These are phyloP conservation scores for Olyra latifolia DNA, from an alignment of 176 grass and related monocot species.

Conservation along the genomic window DNA sequence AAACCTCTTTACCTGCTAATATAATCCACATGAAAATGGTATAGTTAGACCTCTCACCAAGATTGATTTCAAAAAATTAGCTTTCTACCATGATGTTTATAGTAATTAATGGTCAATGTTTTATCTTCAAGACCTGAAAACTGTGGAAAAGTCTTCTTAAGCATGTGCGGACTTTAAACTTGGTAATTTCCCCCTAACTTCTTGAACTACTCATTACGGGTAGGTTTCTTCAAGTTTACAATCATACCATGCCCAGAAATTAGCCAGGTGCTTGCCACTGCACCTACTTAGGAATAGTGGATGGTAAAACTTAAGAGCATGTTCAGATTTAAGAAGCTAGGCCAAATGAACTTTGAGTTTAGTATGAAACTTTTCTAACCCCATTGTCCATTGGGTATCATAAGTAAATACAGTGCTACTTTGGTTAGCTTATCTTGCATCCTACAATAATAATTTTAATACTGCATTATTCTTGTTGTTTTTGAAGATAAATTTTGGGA, in stretches of 20 bases:
- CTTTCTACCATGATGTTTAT: not conserved
- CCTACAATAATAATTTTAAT: slow-evolving; percentile 15
- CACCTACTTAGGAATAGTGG: not conserved
- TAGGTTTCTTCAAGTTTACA: not conserved
- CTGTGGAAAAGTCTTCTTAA: not conserved
- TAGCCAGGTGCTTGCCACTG: not conserved
- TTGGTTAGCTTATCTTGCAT: slow-evolving; percentile 15
- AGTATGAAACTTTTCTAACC: not conserved
- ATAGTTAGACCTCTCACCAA: not conserved
- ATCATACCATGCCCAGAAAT: not conserved
- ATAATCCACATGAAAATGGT: not conserved
- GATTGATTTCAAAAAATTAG: not conserved
- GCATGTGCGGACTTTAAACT: not conserved
- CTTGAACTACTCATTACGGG: not conserved
- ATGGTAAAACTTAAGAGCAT: not conserved
- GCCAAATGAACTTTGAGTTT: slow-evolving; percentile 12
- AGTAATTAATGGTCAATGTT: not conserved
- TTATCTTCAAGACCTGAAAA: not conserved
- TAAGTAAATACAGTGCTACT: not conserved
- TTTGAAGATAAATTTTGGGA: not conserved
- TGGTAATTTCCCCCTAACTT: not conserved
- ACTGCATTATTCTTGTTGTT: not conserved
- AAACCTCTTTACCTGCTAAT: not conserved
- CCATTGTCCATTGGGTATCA: not conserved
- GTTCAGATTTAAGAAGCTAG: slow-evolving; percentile 9